Evolutionary conservation across 2,329 filamentous ascomycete genomes (phyloP).

Genomic region (Didymella pomorum): DNA sequence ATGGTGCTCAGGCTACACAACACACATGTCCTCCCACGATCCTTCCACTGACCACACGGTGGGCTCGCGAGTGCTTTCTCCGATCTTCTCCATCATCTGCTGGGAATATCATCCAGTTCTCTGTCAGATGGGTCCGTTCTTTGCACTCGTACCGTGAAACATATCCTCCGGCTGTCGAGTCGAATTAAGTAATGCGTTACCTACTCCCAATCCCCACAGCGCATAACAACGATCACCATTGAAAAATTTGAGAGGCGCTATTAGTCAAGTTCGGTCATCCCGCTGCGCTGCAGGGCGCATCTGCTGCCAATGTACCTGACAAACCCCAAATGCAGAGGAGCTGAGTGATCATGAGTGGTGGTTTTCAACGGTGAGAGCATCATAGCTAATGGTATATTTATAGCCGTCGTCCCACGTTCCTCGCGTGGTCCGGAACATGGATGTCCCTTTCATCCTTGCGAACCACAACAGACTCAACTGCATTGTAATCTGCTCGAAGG

Average conservation of each 20-base stretch:
- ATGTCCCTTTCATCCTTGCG: constrained; percentile 2
- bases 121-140: constrained; percentile 12
- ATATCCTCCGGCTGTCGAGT: constrained; percentile 17
- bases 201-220: constrained; percentile 20
- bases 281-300: constrained; percentile 14
- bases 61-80: constrained; percentile 12
- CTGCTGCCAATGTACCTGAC: constrained; percentile 2
- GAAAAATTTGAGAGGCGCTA: constrained; percentile 21
- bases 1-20: constrained; percentile 33
- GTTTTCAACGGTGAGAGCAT: constrained; percentile 4
- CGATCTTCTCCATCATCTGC: constrained; percentile 5
- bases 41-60: constrained; percentile 21
- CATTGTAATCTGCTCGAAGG: background rate
- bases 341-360: constrained; percentile 13
- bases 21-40: constrained; percentile 32
- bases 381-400: constrained; percentile 24
- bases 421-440: constrained; percentile 36
- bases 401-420: constrained; percentile 23
- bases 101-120: constrained; percentile 5
- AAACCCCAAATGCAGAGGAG: constrained; percentile 12
- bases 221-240: constrained; percentile 11
- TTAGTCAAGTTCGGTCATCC: constrained; percentile 18
- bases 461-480: constrained; percentile 10
- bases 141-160: constrained; percentile 23
- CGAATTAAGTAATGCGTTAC: constrained; percentile 29